These are phyloP conservation scores for Cryphonectria radicalis DNA, from an alignment of 2,329 filamentous ascomycete genomes.

Conservation along the genomic window DNA sequence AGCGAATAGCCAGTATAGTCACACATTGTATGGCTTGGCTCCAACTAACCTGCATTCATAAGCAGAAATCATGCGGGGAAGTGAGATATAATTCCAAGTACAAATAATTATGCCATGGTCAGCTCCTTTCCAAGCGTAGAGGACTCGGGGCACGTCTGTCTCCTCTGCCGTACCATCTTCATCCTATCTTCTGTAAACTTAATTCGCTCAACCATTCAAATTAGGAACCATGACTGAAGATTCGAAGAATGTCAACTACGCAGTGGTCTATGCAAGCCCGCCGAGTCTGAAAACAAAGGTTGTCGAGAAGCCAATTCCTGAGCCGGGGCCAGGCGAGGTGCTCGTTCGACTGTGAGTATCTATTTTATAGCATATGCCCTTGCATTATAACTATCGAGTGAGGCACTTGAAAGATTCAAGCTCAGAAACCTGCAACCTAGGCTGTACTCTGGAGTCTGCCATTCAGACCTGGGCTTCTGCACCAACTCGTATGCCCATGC, in stretches of 20 bases:
- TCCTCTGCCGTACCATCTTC: background rate
- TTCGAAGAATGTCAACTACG: background rate
- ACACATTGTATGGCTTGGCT: background rate
- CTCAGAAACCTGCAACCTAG: background rate
- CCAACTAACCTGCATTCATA: background rate
- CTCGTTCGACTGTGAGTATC: conserved; percentile 3
- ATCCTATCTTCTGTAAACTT: background rate
- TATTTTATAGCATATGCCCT: background rate
- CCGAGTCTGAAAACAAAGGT: conserved; percentile 8
- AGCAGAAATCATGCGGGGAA: background rate
- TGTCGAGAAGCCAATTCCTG: background rate
- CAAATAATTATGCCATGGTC: background rate
- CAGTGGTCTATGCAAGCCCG: conserved; percentile 7
- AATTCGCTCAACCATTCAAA: background rate
- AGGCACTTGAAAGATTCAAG: background rate
- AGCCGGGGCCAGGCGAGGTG: conserved; percentile 13
- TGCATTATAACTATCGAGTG: background rate
- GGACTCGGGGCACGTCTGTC: background rate
- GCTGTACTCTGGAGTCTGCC: conserved; percentile 9
- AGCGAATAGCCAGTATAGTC: background rate
- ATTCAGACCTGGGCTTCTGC: conserved; percentile 15
- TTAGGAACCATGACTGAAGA: background rate
- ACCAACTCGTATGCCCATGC: background rate
- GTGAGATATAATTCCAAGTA: background rate
- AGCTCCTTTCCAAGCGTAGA: background rate